phyloP scores from a whole-genome alignment of 2,329 filamentous ascomycete genomes.

The Ophiocordyceps camponoti-saundersi region DNA sequence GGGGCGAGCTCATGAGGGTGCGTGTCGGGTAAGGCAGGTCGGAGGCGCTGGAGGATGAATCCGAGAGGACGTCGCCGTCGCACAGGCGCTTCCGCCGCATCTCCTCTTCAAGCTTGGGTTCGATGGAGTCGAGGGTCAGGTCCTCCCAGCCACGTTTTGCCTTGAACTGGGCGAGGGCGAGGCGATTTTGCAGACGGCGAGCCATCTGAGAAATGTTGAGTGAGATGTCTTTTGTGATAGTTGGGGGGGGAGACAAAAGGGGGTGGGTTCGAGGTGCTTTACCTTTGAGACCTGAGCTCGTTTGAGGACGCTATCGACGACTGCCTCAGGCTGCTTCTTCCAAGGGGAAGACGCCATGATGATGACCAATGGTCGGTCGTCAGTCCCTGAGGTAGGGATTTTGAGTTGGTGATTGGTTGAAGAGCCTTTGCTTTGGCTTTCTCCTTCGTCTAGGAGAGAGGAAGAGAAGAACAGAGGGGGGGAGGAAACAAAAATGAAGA shows the following conservation, averaged over 20 bases:
- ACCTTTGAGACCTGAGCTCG: slow-evolving; percentile 64
- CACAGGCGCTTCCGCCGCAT: slow-evolving; percentile 54
- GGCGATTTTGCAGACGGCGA: slow-evolving; percentile 76
- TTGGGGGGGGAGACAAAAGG: background rate
- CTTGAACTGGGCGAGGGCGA: slow-evolving; percentile 93
- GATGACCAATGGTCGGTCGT: background rate
- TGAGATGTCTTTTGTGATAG: background rate
- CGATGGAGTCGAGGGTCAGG: slow-evolving; percentile 69
- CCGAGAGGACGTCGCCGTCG: slow-evolving; percentile 62
- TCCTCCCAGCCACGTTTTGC: slow-evolving; percentile 92
- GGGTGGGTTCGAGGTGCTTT: slow-evolving; percentile 32
- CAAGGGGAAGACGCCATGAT: slow-evolving; percentile 40
- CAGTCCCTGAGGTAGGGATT: background rate
- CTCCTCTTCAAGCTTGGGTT: slow-evolving; percentile 68
- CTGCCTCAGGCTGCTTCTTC: slow-evolving; percentile 46
- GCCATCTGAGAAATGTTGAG: slow-evolving; percentile 52
- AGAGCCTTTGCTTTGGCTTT: too few species aligned
- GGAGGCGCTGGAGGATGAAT: slow-evolving; percentile 73
- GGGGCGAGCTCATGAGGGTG: slow-evolving; percentile 65
- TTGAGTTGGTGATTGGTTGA: background rate
- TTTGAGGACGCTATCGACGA: slow-evolving; percentile 52
- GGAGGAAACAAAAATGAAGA: background rate
- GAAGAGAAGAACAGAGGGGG: too few species aligned
- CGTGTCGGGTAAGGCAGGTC: slow-evolving; percentile 54
- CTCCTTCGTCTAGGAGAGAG: too few species aligned